A percentile compares a stretch with the other conserved stretches of the same genome.
phyloP scores from a whole-genome alignment of 2,329 filamentous ascomycete genomes.

The Didymella segeticola region DNA sequence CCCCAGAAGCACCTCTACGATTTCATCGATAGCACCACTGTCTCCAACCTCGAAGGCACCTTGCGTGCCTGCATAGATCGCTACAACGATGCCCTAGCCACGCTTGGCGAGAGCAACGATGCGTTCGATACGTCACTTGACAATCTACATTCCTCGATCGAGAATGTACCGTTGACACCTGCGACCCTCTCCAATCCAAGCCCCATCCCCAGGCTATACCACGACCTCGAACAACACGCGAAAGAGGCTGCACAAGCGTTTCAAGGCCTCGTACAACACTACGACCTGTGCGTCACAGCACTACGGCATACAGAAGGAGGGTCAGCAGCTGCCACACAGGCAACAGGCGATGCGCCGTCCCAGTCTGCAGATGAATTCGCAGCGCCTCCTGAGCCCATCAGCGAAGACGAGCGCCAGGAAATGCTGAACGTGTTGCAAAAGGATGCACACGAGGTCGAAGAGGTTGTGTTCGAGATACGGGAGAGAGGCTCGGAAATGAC shows the following conservation, averaged over 20 bases:
- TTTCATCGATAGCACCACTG: slow-evolving; percentile 76
- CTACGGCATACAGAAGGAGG: slow-evolving; percentile 82
- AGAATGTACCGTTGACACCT: slow-evolving; percentile 42
- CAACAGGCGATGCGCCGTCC: slow-evolving; percentile 44
- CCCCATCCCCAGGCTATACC: slow-evolving; percentile 56
- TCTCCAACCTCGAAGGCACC: slow-evolving; percentile 69
- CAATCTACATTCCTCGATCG: slow-evolving; percentile 44
- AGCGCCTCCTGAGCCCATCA: slow-evolving; percentile 72
- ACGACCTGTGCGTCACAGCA: slow-evolving; percentile 90
- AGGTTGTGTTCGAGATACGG: slow-evolving; percentile 71
- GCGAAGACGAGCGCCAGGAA: slow-evolving; percentile 76
- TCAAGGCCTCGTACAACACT: slow-evolving; percentile 82
- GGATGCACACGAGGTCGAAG: slow-evolving; percentile 69
- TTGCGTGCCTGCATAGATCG: slow-evolving; percentile 75
- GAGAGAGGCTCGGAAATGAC: slow-evolving; percentile 82
- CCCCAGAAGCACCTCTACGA: slow-evolving; percentile 70
- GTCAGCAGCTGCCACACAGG: slow-evolving; percentile 55
- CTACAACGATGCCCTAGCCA: slow-evolving; percentile 71
- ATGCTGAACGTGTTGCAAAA: slow-evolving; percentile 82
- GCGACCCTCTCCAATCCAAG: slow-evolving; percentile 40
- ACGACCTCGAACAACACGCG: slow-evolving; percentile 72
- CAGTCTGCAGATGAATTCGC: slow-evolving; percentile 37
- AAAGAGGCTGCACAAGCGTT: slow-evolving; percentile 83
- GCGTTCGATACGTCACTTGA: slow-evolving; percentile 77
- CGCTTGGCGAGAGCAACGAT: slow-evolving; percentile 60